phyloP scores from a whole-genome alignment of 2,329 filamentous ascomycete genomes.

The Curvularia verruculosa region DNA sequence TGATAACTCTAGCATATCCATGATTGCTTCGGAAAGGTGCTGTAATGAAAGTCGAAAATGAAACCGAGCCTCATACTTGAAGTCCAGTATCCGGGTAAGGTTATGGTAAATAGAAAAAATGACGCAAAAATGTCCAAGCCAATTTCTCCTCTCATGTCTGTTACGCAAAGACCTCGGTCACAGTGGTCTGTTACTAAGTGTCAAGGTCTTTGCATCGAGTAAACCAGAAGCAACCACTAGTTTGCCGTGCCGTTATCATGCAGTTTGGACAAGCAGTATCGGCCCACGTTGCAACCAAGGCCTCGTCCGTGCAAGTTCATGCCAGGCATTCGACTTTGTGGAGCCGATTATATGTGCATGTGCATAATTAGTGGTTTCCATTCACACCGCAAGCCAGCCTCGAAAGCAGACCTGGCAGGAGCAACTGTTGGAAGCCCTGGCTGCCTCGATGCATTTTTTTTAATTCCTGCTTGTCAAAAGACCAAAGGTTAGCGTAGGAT shows the following conservation, averaged over 20 bases:
- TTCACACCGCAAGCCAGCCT: not conserved
- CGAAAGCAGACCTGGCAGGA: slow-evolving; percentile 8
- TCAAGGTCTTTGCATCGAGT: not conserved
- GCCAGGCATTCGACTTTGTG: slow-evolving; percentile 2
- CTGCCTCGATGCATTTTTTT: not conserved
- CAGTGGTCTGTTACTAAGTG: not conserved
- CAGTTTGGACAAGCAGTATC: slow-evolving; percentile 10
- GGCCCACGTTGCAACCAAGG: slow-evolving; percentile 7
- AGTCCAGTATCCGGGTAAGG: not conserved
- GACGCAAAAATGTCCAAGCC: not conserved
- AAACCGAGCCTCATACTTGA: slow-evolving; percentile 1
- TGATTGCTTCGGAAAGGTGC: not conserved
- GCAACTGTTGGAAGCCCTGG: slow-evolving; percentile 4
- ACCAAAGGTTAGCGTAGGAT: slow-evolving; percentile 7
- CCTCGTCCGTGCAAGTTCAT: not conserved
- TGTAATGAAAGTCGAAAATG: not conserved
- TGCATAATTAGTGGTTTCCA: not conserved
- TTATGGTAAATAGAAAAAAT: slow-evolving; percentile 13
- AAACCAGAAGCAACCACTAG: slow-evolving; percentile 8
- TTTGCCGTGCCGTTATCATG: slow-evolving; percentile 15
- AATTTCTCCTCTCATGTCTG: not conserved
- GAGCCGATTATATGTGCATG: not conserved
- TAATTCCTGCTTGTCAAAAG: slow-evolving; percentile 6
- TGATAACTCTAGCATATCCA: slow-evolving; percentile 12
- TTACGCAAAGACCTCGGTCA: slow-evolving; percentile 6